Evolutionary conservation across 257 asterid species (phyloP).

Genomic region (Ophiorrhiza pumila): DNA sequence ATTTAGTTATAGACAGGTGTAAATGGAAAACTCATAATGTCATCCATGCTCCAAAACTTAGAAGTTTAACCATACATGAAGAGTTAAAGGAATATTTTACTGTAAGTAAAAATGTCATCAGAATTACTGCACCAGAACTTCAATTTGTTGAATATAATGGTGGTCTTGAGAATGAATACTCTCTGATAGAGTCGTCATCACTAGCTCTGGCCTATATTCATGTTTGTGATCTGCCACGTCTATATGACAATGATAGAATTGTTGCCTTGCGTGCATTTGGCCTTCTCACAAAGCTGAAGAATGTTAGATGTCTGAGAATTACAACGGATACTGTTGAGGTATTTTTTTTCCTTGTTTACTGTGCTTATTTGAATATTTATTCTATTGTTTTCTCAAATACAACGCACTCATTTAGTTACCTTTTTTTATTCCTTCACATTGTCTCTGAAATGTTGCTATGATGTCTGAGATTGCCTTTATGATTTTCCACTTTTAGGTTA

Average conservation of each 20-base stretch:
- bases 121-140: neutral
- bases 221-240: neutral
- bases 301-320: neutral
- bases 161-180: neutral
- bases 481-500: neutral
- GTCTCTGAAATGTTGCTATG: neutral
- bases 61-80: neutral
- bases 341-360: neutral
- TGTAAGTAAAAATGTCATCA: neutral
- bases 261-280: slow-evolving; percentile 2
- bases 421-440: neutral
- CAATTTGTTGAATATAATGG: neutral
- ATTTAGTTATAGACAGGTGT: neutral
- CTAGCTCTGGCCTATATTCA: neutral
- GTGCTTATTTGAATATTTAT: neutral
- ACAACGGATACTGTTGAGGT: neutral
- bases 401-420: neutral
- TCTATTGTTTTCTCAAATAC: neutral
- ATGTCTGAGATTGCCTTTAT: neutral
- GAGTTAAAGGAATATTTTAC: neutral
- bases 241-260: neutral
- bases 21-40: neutral
- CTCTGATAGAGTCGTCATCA: neutral
- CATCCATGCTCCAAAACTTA: neutral
- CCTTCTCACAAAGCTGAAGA: neutral